A percentile compares a stretch with the other conserved stretches of the same genome.
Evolutionary conservation across 495 filamentous ascomycete species (phyloP).

Genomic region (Neurospora sp.): DNA sequence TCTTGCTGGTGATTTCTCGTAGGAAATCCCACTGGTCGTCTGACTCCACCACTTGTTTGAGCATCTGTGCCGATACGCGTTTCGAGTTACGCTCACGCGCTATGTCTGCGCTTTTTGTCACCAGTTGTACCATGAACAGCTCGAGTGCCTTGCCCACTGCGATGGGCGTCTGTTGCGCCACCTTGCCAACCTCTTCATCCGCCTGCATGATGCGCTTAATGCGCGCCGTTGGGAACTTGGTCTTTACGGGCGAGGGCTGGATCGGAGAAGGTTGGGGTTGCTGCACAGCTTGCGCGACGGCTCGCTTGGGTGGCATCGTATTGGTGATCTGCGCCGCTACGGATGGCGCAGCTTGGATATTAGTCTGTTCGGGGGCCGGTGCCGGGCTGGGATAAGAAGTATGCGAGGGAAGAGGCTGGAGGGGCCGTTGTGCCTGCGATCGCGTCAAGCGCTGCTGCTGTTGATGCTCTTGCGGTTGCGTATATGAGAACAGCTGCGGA

Average conservation of each 20-base stretch:
- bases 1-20: constrained; percentile 77
- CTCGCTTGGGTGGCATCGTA: constrained; percentile 36
- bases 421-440: neutral
- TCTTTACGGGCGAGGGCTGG: constrained; percentile 66
- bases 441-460: constrained; percentile 3
- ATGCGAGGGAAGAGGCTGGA: neutral
- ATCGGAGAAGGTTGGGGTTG: constrained; percentile 14
- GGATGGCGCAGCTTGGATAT: neutral
- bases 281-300: constrained; percentile 13
- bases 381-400: neutral
- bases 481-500: constrained; percentile 1
- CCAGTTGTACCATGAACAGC: constrained; percentile 92
- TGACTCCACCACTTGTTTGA: constrained; percentile 78
- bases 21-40: constrained; percentile 92
- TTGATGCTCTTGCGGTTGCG: constrained; percentile 2
- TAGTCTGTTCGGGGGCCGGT: neutral
- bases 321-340: neutral
- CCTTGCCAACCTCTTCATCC: constrained; percentile 97
- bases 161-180: constrained; percentile 91
- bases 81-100: constrained; percentile 75
- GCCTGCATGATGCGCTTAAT: constrained; percentile 99
- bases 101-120: constrained; percentile 74
- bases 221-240: constrained; percentile 92
- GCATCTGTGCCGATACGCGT: constrained; percentile 77
- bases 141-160: constrained; percentile 93